Evolutionary conservation across 148 eudicot genomes (phyloP).

Genomic region (Chenopodium berlandieri): DNA sequence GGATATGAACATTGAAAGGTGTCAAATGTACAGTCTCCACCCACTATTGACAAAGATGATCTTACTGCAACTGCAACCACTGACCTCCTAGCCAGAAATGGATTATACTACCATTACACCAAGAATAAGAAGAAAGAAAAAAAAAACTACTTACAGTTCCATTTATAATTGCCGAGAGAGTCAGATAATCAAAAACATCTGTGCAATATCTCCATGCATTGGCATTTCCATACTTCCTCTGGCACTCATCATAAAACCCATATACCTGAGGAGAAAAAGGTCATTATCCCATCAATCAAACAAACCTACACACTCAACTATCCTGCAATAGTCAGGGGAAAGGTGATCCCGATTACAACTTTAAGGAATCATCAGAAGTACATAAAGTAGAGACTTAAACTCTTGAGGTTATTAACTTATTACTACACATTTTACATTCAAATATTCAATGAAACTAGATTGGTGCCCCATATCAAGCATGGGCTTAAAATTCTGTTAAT

Average conservation of each 20-base stretch:
- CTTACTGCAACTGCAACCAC: neutral
- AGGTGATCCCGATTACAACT: neutral
- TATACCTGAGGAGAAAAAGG: slow-evolving; percentile 57
- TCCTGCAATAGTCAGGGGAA: neutral
- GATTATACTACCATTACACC: neutral
- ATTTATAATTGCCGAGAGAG: slow-evolving; percentile 92
- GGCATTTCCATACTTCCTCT: slow-evolving; percentile 98
- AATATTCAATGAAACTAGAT: too few species aligned
- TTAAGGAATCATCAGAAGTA: too few species aligned
- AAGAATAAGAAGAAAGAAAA: neutral
- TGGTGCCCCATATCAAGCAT: too few species aligned
- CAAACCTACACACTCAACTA: slow-evolving; percentile 1
- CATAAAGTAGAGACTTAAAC: too few species aligned
- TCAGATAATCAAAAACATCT: slow-evolving; percentile 93
- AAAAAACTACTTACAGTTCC: slow-evolving; percentile 68
- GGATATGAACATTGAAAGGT: neutral
- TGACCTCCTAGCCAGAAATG: neutral
- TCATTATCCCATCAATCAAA: slow-evolving; percentile 6
- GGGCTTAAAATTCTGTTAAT: too few species aligned
- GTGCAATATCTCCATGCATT: slow-evolving; percentile 99
- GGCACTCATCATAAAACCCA: slow-evolving; percentile 99
- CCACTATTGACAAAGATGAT: neutral
- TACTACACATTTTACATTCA: too few species aligned
- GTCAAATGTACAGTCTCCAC: neutral
- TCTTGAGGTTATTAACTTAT: too few species aligned